A percentile compares a stretch with the other conserved stretches of the same genome.
Evolutionary conservation across 2,329 filamentous ascomycete genomes (phyloP).

Genomic region (Colletotrichum navitas): DNA sequence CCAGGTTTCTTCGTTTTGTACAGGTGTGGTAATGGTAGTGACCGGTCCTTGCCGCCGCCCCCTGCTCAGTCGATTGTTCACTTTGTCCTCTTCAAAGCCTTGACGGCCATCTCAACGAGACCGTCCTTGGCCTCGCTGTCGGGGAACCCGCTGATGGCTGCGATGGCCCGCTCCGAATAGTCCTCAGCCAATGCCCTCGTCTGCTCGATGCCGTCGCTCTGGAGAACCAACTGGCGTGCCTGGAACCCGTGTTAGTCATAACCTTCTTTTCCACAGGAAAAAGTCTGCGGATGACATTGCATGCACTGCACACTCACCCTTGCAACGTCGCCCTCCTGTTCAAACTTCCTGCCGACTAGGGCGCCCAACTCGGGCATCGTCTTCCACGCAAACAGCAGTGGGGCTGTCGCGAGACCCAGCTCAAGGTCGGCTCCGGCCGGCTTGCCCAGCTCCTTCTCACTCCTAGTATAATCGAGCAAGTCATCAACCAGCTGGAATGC

Average conservation of each 20-base stretch:
- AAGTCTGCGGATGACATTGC: slow-evolving; percentile 21
- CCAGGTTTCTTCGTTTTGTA: slow-evolving; percentile 31
- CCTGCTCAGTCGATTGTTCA: slow-evolving; percentile 71
- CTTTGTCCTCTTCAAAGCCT: slow-evolving; percentile 90
- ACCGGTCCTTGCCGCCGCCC: background rate
- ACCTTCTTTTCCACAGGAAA: slow-evolving; percentile 13
- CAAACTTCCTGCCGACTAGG: slow-evolving; percentile 93
- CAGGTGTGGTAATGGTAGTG: slow-evolving; percentile 11
- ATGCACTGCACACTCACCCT: slow-evolving; percentile 69
- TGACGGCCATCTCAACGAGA: slow-evolving; percentile 92
- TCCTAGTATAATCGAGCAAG: slow-evolving; percentile 95
- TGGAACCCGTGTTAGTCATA: slow-evolving; percentile 54
- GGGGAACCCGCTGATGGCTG: slow-evolving; percentile 86
- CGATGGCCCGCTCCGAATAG: slow-evolving; percentile 88
- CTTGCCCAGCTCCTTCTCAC: slow-evolving; percentile 88
- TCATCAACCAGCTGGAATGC: slow-evolving; percentile 99
- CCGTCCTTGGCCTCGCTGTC: slow-evolving; percentile 96
- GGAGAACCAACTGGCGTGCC: slow-evolving; percentile 87
- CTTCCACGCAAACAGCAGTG: slow-evolving; percentile 96
- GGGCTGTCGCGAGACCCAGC: slow-evolving; percentile 92
- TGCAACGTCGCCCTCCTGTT: slow-evolving; percentile 83
- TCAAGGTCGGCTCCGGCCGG: slow-evolving; percentile 95
- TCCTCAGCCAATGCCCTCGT: slow-evolving; percentile 91
- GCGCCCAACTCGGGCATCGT: slow-evolving; percentile 85
- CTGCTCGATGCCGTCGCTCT: slow-evolving; percentile 90